These are phyloP conservation scores for Mycosphaerella sp. DNA, from an alignment of 2,329 filamentous ascomycete genomes.

Conservation along the genomic window DNA sequence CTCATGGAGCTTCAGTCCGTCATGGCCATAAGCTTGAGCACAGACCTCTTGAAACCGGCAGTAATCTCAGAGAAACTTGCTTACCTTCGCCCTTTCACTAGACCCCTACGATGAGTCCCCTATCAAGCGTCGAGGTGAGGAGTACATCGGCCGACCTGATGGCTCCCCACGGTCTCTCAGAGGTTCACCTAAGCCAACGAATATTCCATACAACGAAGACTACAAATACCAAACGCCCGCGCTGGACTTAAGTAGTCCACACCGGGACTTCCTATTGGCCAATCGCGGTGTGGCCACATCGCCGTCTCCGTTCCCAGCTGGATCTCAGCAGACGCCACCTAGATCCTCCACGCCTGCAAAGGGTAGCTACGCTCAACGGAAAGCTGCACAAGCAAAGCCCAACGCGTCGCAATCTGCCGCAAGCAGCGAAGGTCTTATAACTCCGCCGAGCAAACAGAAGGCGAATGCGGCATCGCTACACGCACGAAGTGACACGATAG, in stretches of 20 bases:
- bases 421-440: slow-evolving; percentile 8
- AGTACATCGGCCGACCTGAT: slow-evolving; percentile 42
- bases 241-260: slow-evolving; percentile 13
- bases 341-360: slow-evolving; percentile 20
- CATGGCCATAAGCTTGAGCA: too few species aligned
- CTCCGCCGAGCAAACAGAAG: slow-evolving; percentile 17
- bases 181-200: slow-evolving; percentile 10
- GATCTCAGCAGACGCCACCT: slow-evolving; percentile 25
- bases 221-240: slow-evolving; percentile 19
- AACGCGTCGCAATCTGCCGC: slow-evolving; percentile 1
- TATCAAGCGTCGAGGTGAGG: slow-evolving; percentile 59
- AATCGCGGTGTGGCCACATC: slow-evolving; percentile 8
- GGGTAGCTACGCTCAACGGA: slow-evolving; percentile 17
- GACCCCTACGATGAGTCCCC: slow-evolving; percentile 66
- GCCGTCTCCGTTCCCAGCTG: slow-evolving; percentile 12
- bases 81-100: too few species aligned
- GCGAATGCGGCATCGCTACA: slow-evolving; percentile 15
- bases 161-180: slow-evolving; percentile 8
- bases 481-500: slow-evolving; percentile 19
- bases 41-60: too few species aligned
- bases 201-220: slow-evolving; percentile 17
- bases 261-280: slow-evolving; percentile 3
- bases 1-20: too few species aligned
- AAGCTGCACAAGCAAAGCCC: slow-evolving; percentile 15
- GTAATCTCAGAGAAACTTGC: too few species aligned